Evolutionary conservation across 1,284 basidiomycete genomes (phyloP), one percentile per base, ranked within the genome.

Genomic region (Cutaneotrichosporon dermatis): DNA sequence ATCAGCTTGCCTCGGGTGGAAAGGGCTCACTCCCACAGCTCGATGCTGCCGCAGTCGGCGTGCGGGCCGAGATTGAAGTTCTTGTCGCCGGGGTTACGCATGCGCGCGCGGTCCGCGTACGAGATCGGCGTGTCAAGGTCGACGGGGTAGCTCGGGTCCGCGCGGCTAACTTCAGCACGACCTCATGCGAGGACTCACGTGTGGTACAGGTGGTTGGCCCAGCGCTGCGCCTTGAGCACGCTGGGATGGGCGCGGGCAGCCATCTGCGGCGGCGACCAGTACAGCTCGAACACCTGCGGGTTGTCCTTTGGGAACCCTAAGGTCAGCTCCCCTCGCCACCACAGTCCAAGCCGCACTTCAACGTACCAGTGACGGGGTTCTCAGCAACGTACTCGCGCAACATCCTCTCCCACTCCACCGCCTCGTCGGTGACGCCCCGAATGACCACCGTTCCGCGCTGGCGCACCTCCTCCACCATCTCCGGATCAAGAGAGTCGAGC

Each of bases 41-140:
- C 88, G 34, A 90, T 78, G 6, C 84, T 82, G 0, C 88, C 88
- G 0, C 86, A 86, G 67, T 91, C 89, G 42, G 88, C 80, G 66
- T 91, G 88, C 4, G 88, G 84, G 0, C 86, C 87, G 2, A 90
- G 76, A 6, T 81, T 79, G 83, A 90, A 91, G 50, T 81, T 80
- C 7, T 79, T 75, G 63, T 88, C 88, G 0, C 89, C 88, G 0
- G 88, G 88, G 34, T 81, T 80, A 7, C 89, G 82, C 49, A 91
- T 88, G 1, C 88, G 81, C n/a, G 91, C 77, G 12, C 89, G 80
- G 73, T 92, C 89, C 58, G 84, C 87, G 73, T 91, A 92, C 0
- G 84, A 83, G 15, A 91, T 74, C 0, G 88, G 86, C 1, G 81
- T 84, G 6, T 73, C 68, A 25, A 89, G 80, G 60, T 83, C 83